Percentiles rank a stretch among this genome's conserved stretches.
phyloP scores from a whole-genome alignment of 495 filamentous ascomycete genomes.

The Penicillium salamii region DNA sequence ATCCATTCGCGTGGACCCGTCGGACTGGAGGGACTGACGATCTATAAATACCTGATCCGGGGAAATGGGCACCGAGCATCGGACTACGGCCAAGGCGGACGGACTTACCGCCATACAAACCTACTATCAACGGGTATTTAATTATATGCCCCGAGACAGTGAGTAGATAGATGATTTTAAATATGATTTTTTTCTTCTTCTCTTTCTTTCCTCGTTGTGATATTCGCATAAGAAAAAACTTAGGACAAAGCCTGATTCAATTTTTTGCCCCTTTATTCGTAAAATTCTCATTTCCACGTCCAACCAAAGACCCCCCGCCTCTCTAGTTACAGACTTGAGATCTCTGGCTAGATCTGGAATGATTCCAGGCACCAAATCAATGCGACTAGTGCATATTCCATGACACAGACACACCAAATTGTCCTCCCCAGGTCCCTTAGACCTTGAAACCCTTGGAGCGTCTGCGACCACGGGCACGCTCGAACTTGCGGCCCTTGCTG shows the following conservation, averaged over 20 bases:
- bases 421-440: constrained; percentile 46
- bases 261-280: constrained; percentile 30
- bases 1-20: constrained; percentile 94
- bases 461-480: constrained; percentile 93
- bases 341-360: constrained; percentile 18
- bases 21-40: constrained; percentile 89
- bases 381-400: constrained; percentile 10
- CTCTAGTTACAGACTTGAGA: constrained; percentile 26
- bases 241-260: constrained; percentile 34
- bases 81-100: constrained; percentile 65
- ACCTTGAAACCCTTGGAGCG: constrained; percentile 98
- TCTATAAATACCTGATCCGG: constrained; percentile 89
- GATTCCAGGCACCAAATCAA: constrained; percentile 18
- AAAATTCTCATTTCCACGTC: constrained; percentile 21
- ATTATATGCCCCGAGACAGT: background rate
- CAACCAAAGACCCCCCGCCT: constrained; percentile 23
- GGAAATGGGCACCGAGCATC: constrained; percentile 75
- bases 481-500: constrained; percentile 99
- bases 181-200: constrained; percentile 21
- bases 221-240: constrained; percentile 28
- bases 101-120: constrained; percentile 21
- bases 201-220: constrained; percentile 5
- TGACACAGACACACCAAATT: constrained; percentile 13
- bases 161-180: constrained; percentile 9
- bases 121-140: constrained; percentile 28